Conservation (phyloP, 768 basidiomycete genomes). For the Coprinopsis marcescibilis region DNA sequence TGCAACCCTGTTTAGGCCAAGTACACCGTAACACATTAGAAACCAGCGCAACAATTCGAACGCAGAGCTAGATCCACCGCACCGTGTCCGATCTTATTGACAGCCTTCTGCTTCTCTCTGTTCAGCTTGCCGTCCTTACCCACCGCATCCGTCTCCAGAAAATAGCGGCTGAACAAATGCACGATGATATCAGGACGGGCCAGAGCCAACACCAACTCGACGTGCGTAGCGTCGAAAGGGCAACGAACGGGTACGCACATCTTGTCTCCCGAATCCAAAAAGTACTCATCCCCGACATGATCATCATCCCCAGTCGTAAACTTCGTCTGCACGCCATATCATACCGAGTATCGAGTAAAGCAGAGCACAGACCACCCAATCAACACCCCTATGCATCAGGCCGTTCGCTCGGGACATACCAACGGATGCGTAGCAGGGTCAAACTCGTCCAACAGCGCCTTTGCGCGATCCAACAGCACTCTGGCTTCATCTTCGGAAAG, state of each 20-base stretch:
- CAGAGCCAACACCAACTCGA: neutral
- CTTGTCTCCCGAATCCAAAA: slow-evolving; percentile 88
- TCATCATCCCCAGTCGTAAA: slow-evolving; percentile 78
- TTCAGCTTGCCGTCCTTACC: slow-evolving; percentile 63
- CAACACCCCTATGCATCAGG: too few relatives aligned
- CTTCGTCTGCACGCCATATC: slow-evolving; percentile 55
- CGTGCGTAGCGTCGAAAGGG: neutral
- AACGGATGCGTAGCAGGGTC: slow-evolving; percentile 72
- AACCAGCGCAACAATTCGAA: neutral
- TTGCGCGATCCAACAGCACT: slow-evolving; percentile 64
- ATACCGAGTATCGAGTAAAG: neutral
- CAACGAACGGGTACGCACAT: slow-evolving; percentile 38
- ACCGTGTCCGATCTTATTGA: slow-evolving; percentile 97
- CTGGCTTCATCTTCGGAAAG: slow-evolving; percentile 50
- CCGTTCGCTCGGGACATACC: too few relatives aligned
- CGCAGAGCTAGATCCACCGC: slow-evolving; percentile 11
- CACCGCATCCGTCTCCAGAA: slow-evolving; percentile 88
- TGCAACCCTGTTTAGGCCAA: slow-evolving; percentile 75
- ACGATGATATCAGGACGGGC: too few relatives aligned
- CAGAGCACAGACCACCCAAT: too few relatives aligned
- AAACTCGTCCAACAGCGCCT: slow-evolving; percentile 75
- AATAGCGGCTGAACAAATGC: slow-evolving; percentile 53
- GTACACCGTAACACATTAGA: neutral
- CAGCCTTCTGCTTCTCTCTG: slow-evolving; percentile 65
- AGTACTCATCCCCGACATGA: slow-evolving; percentile 91